A percentile compares a stretch with the other conserved stretches of the same genome.
These are phyloP conservation scores for Eucalyptus microcorys DNA, from an alignment of 345 rosid genomes.

Conservation along the genomic window DNA sequence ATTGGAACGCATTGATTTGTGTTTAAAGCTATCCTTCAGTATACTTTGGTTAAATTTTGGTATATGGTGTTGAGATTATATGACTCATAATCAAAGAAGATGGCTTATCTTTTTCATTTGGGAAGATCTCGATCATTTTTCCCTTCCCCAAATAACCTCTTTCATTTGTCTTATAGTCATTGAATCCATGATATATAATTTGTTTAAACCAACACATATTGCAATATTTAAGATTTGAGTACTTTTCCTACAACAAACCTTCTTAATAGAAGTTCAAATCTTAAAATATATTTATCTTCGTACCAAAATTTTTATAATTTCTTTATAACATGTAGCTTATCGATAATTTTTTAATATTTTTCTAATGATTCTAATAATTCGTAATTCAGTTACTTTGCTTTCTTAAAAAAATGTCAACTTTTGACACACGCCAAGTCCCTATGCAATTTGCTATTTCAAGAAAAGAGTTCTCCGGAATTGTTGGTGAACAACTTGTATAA, in stretches of 20 bases:
- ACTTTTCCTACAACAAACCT: neutral
- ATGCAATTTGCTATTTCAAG: neutral
- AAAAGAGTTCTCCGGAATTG: too few relatives aligned
- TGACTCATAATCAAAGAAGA: neutral
- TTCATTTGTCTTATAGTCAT: neutral
- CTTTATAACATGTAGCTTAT: neutral
- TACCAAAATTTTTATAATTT: too few relatives aligned
- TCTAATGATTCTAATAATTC: rapidly evolving
- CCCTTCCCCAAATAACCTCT: neutral
- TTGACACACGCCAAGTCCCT: neutral
- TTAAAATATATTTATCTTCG: neutral
- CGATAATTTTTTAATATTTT: too few relatives aligned
- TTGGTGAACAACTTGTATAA: neutral
- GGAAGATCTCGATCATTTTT: neutral
- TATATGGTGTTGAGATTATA: neutral
- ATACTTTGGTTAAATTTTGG: neutral
- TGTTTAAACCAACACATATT: too few relatives aligned
- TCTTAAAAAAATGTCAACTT: neutral
- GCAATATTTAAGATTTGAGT: neutral
- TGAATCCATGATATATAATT: neutral
- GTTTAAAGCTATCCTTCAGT: rapidly evolving
- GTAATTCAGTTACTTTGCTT: neutral
- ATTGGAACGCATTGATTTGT: too few relatives aligned
- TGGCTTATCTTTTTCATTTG: too few relatives aligned
- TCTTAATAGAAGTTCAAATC: neutral